Conservation (phyloP, 345 rosid species). For the Eucalyptus microcorys region DNA sequence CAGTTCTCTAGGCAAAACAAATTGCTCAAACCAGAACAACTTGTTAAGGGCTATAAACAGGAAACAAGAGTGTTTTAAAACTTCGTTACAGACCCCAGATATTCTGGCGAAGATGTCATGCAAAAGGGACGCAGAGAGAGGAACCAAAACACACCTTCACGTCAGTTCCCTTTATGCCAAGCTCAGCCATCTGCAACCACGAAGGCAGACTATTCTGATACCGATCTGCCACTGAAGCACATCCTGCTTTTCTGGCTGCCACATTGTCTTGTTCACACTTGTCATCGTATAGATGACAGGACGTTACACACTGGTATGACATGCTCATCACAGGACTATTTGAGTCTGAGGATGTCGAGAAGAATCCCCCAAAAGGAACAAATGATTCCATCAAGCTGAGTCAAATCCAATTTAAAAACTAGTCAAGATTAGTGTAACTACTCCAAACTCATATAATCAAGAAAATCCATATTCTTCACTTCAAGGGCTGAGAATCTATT, state of each 20-base stretch:
- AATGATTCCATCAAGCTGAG: conserved; percentile 92
- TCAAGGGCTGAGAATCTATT: not conserved
- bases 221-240: conserved; percentile 45
- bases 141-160: conserved; percentile 25
- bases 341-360: conserved; percentile 48
- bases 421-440: not conserved
- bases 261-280: conserved; percentile 31
- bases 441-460: not conserved
- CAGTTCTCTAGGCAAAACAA: not conserved
- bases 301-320: conserved; percentile 9
- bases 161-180: conserved; percentile 12
- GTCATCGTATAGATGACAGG: conserved; percentile 21
- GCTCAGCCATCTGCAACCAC: conserved; percentile 62
- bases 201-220: conserved; percentile 48
- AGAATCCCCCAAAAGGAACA: conserved; percentile 88
- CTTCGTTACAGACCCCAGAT: not conserved
- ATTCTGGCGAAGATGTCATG: not conserved
- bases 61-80: not conserved
- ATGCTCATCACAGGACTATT: conserved; percentile 24
- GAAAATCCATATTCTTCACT: not conserved
- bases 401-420: not conserved
- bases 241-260: conserved; percentile 19
- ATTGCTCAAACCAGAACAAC: not conserved
- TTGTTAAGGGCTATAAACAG: not conserved
- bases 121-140: not conserved